Percentiles rank a stretch among this genome's conserved stretches.
phyloP scores from a whole-genome alignment of 2,329 filamentous ascomycete genomes.

The Aspergillus sp. region DNA sequence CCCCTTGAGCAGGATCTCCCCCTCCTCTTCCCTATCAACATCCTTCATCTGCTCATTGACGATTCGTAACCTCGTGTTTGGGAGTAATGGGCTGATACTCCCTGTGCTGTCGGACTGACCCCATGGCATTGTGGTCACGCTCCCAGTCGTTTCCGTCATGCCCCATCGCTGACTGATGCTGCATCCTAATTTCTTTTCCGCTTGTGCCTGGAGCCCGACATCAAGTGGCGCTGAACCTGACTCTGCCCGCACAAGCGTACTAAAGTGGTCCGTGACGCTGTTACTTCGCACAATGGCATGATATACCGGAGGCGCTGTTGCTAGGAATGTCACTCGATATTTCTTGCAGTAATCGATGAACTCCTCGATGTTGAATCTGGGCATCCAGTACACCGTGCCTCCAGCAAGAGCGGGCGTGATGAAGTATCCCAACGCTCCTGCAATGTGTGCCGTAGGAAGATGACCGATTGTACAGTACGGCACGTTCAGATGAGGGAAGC shows the following conservation, averaged over 20 bases:
- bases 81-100: conserved; percentile 22
- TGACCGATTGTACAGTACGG: conserved; percentile 50
- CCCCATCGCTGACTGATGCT: conserved; percentile 23
- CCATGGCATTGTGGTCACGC: conserved; percentile 24
- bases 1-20: conserved; percentile 22
- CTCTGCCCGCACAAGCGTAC: conserved; percentile 52
- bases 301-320: conserved; percentile 66
- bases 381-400: conserved; percentile 65
- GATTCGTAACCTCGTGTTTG: conserved; percentile 20
- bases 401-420: conserved; percentile 53
- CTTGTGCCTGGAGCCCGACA: conserved; percentile 57
- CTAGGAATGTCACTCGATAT: conserved; percentile 59
- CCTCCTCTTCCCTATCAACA: conserved; percentile 15
- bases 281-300: conserved; percentile 63
- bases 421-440: conserved; percentile 53
- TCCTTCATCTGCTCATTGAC: conserved; percentile 16
- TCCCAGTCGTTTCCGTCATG: conserved; percentile 23
- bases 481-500: conserved; percentile 32
- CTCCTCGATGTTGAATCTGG: conserved; percentile 59
- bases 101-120: conserved; percentile 19
- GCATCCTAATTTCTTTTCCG: conserved; percentile 54
- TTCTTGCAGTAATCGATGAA: conserved; percentile 59
- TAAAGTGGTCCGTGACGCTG: conserved; percentile 61
- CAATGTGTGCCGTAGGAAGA: conserved; percentile 54
- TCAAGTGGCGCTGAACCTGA: conserved; percentile 63